Base-by-base conservation (phyloP, 148 eudicot genomes). In the Chenopodium quinoa region DNA sequence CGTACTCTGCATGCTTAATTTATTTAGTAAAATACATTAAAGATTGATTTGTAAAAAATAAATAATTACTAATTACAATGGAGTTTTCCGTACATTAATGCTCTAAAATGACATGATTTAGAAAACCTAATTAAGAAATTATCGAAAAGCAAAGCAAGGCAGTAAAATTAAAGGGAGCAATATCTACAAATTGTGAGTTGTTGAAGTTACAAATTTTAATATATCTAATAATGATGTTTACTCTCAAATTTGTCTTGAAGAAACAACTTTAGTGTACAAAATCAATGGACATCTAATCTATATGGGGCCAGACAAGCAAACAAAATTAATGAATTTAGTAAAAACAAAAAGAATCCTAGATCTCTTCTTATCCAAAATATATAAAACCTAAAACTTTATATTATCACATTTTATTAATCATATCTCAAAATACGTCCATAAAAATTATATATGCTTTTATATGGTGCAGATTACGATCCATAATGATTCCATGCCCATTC, bases 151-250 rank as follows among this genome's bases (percentile, higher is more conserved):
- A 16, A 40, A 14, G 22, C 62, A 56, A 1, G 16, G 37, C 54
- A 11, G 54, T 13, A 50, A 50, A 67, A 67, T 4, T 40, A 40
- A 40, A 40, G 71, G 71, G 32, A 67, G 19, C 71, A 67, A 27
- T 4, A 12, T 29, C 71, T 29, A 46, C 31, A 32, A 23, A 70
- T 2, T 56, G 75, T 56, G 46, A 79, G 75, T 71, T 4, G 68
- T 70, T 79, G 52, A 50, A 79, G 81, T 54, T 22, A 79, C 81
- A 70, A n/a, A 71, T 22, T 54, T 20, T 22, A 37, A n/a, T 47
- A 23, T 40, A 48, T 70, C 27, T 31, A 79, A 79, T 79, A 52
- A 79, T 79, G 66, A 79, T 79, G 81, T 70, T 70, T 70, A 79
- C 9, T 69, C 46, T 6, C 0, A 68, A 47, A 10, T 69, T 54